These are phyloP conservation scores for Talaromyces sp. DNA, from an alignment of 2,329 filamentous ascomycete genomes.

Conservation along the genomic window DNA sequence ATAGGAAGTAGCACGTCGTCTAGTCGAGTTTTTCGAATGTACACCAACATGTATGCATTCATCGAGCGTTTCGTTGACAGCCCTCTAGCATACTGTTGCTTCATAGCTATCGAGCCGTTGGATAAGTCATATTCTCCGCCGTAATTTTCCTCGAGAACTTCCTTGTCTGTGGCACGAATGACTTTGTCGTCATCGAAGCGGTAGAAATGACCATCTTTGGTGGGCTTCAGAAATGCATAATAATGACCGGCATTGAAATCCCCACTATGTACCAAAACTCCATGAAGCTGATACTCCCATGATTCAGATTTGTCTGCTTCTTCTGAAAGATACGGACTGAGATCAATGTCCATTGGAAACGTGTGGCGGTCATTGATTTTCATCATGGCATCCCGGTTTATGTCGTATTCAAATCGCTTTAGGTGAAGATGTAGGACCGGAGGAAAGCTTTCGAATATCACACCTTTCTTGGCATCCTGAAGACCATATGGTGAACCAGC, in stretches of 20 bases:
- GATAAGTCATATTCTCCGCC: conserved; percentile 71
- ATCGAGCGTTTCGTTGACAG: conserved; percentile 63
- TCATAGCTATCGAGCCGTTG: conserved; percentile 53
- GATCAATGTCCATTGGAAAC: conserved; percentile 50
- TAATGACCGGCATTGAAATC: conserved; percentile 97
- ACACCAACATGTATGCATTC: conserved; percentile 99
- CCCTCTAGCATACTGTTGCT: conserved; percentile 60
- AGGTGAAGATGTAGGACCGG: conserved; percentile 91
- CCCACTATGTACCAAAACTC: conserved; percentile 92
- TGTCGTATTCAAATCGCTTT: conserved; percentile 97
- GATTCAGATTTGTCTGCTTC: conserved; percentile 82
- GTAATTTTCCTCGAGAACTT: conserved; percentile 94
- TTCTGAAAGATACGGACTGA: conserved; percentile 78
- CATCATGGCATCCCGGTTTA: conserved; percentile 95
- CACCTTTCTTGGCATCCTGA: conserved; percentile 95
- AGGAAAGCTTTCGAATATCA: conserved; percentile 93
- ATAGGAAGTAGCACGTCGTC: conserved; percentile 76
- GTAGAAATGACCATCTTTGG: conserved; percentile 91
- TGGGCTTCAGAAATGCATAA: conserved; percentile 92
- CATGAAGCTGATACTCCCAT: conserved; percentile 88
- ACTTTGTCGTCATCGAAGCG: conserved; percentile 97
- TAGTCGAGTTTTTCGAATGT: conserved; percentile 81
- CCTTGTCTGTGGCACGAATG: conserved; percentile 83
- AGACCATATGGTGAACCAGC: conserved; percentile 84
- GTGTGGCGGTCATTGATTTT: conserved; percentile 64